Evolutionary conservation across 441 rosid genomes (phyloP).

Genomic region (Gossypium schwendimanii): DNA sequence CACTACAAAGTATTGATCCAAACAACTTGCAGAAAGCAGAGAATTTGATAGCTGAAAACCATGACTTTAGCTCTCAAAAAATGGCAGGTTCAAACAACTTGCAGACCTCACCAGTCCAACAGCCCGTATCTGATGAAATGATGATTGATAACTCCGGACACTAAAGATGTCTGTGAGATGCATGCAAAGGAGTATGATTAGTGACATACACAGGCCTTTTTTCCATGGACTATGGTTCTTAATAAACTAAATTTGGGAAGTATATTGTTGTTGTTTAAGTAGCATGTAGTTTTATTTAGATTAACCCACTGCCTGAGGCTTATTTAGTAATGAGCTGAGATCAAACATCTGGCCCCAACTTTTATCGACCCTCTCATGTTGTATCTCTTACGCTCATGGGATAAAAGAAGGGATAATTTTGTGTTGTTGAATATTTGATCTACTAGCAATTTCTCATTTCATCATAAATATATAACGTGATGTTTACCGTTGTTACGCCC

Average conservation of each 20-base stretch:
- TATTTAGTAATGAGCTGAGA: not conserved
- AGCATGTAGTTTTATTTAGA: not conserved
- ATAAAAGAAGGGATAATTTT: too few species aligned
- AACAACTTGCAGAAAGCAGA: not conserved
- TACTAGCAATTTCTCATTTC: too few species aligned
- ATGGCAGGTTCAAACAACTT: not conserved
- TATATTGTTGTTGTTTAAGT: not conserved
- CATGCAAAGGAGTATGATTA: constrained; percentile 3
- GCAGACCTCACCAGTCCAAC: not conserved
- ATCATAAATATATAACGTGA: too few species aligned
- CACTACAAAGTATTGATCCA: not conserved
- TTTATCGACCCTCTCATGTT: too few species aligned
- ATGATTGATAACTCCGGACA: not conserved
- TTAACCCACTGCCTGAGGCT: not conserved
- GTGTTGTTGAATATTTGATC: too few species aligned
- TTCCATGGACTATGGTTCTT: not conserved
- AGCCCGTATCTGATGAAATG: not conserved
- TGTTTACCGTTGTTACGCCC: too few species aligned
- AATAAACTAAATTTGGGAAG: not conserved
- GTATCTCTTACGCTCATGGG: too few species aligned
- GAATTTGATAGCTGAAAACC: not conserved
- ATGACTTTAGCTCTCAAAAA: constrained; percentile 3
- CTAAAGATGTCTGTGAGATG: not conserved
- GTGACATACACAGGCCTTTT: not conserved
- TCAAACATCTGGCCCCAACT: not conserved